Conservation (phyloP, 2,329 filamentous ascomycete species). For the Apiospora pterosperma region DNA sequence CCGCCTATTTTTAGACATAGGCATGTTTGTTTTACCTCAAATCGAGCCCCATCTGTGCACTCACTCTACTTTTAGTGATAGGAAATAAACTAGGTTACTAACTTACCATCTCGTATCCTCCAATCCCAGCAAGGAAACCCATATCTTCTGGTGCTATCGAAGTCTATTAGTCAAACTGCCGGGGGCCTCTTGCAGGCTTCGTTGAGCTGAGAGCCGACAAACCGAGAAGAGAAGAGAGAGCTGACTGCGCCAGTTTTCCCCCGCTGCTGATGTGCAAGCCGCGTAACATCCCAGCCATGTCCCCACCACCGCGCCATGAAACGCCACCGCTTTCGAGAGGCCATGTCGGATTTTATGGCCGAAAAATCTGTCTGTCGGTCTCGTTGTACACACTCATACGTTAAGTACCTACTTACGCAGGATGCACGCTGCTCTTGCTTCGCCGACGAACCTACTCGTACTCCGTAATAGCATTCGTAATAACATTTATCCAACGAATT, state of each 20-base stretch:
- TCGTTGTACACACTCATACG: background rate
- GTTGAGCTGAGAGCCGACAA: background rate
- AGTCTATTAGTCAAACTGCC: too few species aligned
- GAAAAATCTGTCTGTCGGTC: background rate
- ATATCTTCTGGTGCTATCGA: background rate
- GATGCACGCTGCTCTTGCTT: background rate
- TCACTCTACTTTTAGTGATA: background rate
- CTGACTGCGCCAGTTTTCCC: background rate
- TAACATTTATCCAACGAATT: background rate
- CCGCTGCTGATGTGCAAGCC: background rate
- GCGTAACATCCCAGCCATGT: conserved; percentile 1
- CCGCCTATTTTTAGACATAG: background rate
- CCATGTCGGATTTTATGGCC: background rate
- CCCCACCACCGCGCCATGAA: too few species aligned
- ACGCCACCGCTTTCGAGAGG: too few species aligned
- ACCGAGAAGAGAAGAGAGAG: too few species aligned
- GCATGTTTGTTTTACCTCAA: background rate
- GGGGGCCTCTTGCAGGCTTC: background rate
- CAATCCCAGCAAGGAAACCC: background rate
- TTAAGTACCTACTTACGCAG: too few species aligned
- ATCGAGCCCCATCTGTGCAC: background rate
- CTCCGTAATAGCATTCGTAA: background rate
- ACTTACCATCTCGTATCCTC: background rate
- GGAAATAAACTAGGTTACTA: too few species aligned
- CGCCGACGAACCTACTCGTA: background rate